phyloP scores from a whole-genome alignment of 2,329 filamentous ascomycete species.

The Thielaviopsis euricoi region DNA sequence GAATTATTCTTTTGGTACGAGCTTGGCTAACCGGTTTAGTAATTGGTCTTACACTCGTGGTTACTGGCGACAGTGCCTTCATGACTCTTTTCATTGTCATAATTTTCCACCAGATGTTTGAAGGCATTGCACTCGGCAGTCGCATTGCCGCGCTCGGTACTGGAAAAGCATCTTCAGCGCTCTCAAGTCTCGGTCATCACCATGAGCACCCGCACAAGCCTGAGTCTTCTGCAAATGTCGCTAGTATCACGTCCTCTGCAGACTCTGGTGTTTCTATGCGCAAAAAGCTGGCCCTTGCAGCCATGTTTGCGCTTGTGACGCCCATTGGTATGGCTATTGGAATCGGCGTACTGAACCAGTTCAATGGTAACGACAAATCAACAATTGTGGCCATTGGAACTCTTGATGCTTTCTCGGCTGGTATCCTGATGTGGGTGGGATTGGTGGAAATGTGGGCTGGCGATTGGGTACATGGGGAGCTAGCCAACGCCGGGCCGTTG shows the following conservation, averaged over 20 bases:
- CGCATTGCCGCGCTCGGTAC: conserved; percentile 46
- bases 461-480: conserved; percentile 51
- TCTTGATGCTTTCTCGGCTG: conserved; percentile 55
- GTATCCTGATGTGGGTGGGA: conserved; percentile 65
- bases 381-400: conserved; percentile 59
- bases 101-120: conserved; percentile 64
- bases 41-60: conserved; percentile 47
- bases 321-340: conserved; percentile 70
- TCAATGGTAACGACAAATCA: conserved; percentile 55
- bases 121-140: conserved; percentile 57
- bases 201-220: conserved; percentile 6
- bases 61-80: conserved; percentile 39
- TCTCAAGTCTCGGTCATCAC: conserved; percentile 15
- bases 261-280: conserved; percentile 20
- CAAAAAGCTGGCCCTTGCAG: conserved; percentile 44
- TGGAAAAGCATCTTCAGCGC: conserved; percentile 6
- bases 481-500: conserved; percentile 32
- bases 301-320: conserved; percentile 52
- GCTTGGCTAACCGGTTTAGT: conserved; percentile 22
- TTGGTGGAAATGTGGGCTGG: conserved; percentile 65
- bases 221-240: conserved; percentile 2
- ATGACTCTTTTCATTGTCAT: conserved; percentile 48
- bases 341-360: conserved; percentile 50
- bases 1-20: background rate
- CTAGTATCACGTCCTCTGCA: conserved; percentile 6